A percentile compares a stretch with the other conserved stretches of the same genome.
Evolutionary conservation across 202 grass and related monocot genomes (phyloP).

Genomic region (Musa balbisiana): DNA sequence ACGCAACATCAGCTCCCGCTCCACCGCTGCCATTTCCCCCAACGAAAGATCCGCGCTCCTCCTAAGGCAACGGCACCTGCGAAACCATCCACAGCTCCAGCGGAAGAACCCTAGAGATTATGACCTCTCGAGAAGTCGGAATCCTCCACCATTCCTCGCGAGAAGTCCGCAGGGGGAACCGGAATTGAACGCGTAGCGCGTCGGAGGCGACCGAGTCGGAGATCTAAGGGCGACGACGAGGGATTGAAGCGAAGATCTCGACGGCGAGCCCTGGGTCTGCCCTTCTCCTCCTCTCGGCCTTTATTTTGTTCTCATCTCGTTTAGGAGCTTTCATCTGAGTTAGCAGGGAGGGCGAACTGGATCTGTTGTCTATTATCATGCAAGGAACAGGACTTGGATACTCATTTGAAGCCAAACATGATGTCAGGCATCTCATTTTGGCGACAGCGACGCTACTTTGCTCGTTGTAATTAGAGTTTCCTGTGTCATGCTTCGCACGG

Average conservation of each 20-base stretch:
- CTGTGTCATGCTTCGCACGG: background rate
- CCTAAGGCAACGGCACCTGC: background rate
- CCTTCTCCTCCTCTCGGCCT: background rate
- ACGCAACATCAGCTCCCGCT: background rate
- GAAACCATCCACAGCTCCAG: background rate
- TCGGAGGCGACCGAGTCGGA: background rate
- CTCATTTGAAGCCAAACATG: background rate
- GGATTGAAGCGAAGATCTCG: background rate
- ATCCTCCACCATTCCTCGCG: background rate
- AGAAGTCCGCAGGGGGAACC: background rate
- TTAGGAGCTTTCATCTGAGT: background rate
- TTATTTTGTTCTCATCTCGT: background rate
- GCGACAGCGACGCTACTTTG: background rate
- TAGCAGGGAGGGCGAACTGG: background rate
- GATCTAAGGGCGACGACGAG: background rate
- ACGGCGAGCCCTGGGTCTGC: background rate
- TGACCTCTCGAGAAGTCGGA: background rate
- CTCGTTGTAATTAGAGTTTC: background rate
- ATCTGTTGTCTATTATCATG: background rate
- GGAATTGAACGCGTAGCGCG: background rate
- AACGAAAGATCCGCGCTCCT: background rate
- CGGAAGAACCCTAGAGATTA: background rate
- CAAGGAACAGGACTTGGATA: too few species aligned
- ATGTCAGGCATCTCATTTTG: background rate
- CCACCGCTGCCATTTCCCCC: constrained; percentile 6